Conservation (phyloP, 1,284 basidiomycete species). For the Pterulicium gracile region DNA sequence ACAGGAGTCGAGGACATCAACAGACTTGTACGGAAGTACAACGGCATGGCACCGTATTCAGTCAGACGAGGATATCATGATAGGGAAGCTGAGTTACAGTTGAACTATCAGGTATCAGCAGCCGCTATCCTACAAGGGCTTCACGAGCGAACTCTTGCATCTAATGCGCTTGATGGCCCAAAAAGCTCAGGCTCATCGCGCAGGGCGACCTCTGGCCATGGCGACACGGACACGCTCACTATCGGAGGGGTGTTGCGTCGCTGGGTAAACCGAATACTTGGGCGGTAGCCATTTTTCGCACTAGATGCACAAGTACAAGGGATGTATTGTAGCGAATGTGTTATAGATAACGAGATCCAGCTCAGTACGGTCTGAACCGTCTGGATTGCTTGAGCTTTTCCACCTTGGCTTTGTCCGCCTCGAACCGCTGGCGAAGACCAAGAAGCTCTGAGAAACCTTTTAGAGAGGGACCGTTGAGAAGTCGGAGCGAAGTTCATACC, state of each 20-base stretch:
- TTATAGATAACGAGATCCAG: neutral
- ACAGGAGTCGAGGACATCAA: conserved; percentile 65
- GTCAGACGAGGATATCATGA: neutral
- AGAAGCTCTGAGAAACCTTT: conserved; percentile 43
- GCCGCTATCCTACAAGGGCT: neutral
- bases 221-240: neutral
- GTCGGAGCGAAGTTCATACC: conserved; percentile 29
- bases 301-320: no score
- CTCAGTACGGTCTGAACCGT: conserved; percentile 76
- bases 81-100: neutral
- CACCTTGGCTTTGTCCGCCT: conserved; percentile 80
- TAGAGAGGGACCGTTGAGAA: conserved; percentile 7
- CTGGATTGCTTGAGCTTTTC: conserved; percentile 71
- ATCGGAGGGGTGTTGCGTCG: neutral
- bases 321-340: no score
- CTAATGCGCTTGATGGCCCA: neutral
- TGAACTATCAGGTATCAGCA: neutral
- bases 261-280: no score
- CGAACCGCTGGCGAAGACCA: conserved; percentile 73
- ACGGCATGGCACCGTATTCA: conserved; percentile 32
- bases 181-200: neutral
- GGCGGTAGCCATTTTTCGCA: no score
- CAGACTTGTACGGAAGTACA: conserved; percentile 66
- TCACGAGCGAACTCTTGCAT: neutral
- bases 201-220: neutral